A percentile compares a stretch with the other conserved stretches of the same genome.
phyloP scores from a whole-genome alignment of 495 filamentous ascomycete species.

The Penicillium argentinense region DNA sequence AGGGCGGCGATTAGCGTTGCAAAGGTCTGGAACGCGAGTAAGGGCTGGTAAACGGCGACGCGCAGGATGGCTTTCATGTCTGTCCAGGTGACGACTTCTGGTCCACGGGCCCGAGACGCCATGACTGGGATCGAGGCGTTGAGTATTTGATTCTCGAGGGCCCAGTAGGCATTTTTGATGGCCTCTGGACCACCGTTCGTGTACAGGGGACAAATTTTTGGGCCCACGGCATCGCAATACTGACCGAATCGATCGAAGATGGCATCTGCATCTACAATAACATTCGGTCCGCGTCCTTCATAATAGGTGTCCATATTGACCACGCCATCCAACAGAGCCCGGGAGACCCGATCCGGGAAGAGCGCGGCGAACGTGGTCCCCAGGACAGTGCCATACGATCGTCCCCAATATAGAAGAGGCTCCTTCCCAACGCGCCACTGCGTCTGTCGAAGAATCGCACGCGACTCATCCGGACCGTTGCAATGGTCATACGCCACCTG shows the following conservation, averaged over 20 bases:
- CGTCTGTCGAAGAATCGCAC: slow-evolving; percentile 25
- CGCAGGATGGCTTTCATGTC: slow-evolving; percentile 36
- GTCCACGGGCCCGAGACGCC: slow-evolving; percentile 29
- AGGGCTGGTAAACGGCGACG: slow-evolving; percentile 54
- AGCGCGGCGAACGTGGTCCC: slow-evolving; percentile 58
- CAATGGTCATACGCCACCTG: slow-evolving; percentile 28
- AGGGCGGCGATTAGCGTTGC: slow-evolving; percentile 56
- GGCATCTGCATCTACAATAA: slow-evolving; percentile 49
- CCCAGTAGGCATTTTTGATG: slow-evolving; percentile 42
- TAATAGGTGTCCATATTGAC: slow-evolving; percentile 52
- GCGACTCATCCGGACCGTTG: slow-evolving; percentile 31
- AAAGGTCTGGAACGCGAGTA: slow-evolving; percentile 55
- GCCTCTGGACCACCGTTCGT: slow-evolving; percentile 32
- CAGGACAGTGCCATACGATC: slow-evolving; percentile 69
- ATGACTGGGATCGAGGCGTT: slow-evolving; percentile 48
- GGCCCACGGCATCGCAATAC: slow-evolving; percentile 48
- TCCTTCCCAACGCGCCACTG: slow-evolving; percentile 37
- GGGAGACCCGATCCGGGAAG: slow-evolving; percentile 50
- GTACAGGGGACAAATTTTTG: slow-evolving; percentile 41
- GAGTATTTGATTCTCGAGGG: slow-evolving; percentile 38
- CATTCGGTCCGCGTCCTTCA: slow-evolving; percentile 37
- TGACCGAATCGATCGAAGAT: slow-evolving; percentile 47
- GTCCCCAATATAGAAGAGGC: slow-evolving; percentile 61
- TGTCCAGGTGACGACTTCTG: slow-evolving; percentile 45
- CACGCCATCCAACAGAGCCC: slow-evolving; percentile 54